phyloP scores from a whole-genome alignment of 2,329 filamentous ascomycete genomes.

The Fusarium oxysporum region DNA sequence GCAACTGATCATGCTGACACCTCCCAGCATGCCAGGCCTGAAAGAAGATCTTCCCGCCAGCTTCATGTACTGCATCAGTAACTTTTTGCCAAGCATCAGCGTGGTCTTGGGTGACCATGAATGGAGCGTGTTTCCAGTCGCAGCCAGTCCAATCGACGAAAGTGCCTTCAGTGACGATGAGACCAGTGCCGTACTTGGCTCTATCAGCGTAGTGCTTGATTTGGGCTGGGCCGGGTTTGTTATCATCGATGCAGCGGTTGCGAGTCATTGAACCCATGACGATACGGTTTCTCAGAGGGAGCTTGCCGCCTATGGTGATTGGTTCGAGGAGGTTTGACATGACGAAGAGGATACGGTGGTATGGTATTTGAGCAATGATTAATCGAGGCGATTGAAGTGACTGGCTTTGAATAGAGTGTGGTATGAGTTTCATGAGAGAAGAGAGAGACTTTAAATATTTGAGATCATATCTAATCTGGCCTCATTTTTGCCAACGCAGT shows the following conservation, averaged over 20 bases:
- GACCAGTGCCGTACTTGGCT: neutral
- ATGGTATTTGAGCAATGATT: no score
- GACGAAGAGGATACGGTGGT: no score
- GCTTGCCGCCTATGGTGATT: neutral
- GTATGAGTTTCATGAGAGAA: neutral
- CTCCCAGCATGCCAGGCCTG: conserved; percentile 23
- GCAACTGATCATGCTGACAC: conserved; percentile 14
- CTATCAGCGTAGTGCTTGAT: conserved; percentile 14
- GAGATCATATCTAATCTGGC: accelerated
- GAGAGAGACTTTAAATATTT: neutral
- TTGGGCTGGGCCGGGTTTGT: neutral
- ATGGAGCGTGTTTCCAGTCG: neutral
- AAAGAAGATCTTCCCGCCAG: conserved; percentile 4
- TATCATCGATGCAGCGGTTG: conserved; percentile 13
- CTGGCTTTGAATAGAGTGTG: no score
- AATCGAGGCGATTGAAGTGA: neutral
- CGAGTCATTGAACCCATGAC: conserved; percentile 30
- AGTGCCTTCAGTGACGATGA: conserved; percentile 5
- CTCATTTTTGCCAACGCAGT: neutral
- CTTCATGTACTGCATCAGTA: neutral
- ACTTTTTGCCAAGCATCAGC: neutral
- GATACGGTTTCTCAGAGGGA: conserved; percentile 11
- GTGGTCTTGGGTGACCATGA: neutral
- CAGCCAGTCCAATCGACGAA: conserved; percentile 4
- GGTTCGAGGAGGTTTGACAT: conserved; percentile 18